Evolutionary conservation across 176 grass and related monocot species (phyloP).

Genomic region (Phyllostachys edulis): DNA sequence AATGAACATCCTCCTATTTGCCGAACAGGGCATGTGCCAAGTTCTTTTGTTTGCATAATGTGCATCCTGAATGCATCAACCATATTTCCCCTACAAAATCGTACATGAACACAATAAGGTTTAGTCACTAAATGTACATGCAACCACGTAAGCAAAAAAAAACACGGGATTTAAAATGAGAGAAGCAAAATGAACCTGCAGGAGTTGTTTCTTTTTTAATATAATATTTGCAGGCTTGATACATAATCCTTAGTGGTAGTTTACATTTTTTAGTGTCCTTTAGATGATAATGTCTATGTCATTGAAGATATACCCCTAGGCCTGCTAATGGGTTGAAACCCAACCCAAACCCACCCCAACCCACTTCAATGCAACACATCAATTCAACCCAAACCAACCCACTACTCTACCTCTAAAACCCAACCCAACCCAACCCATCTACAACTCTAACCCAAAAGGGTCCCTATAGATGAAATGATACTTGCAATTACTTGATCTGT

Average conservation of each 20-base stretch:
- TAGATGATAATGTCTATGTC: background rate
- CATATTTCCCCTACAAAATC: slow-evolving; percentile 75
- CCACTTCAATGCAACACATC: no score
- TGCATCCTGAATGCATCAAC: slow-evolving; percentile 96
- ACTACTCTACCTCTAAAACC: no score
- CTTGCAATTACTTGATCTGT: background rate
- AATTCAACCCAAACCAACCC: no score
- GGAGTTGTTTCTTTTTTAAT: background rate
- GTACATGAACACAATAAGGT: slow-evolving; percentile 2
- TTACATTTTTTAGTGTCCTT: background rate
- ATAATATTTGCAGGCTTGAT: background rate
- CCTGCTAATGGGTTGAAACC: no score
- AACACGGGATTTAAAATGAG: background rate
- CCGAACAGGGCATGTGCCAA: slow-evolving; percentile 85
- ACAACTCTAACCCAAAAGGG: no score
- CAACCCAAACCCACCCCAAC: no score
- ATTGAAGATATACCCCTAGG: slow-evolving; percentile 4
- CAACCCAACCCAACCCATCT: no score
- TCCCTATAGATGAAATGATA: background rate
- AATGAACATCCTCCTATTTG: slow-evolving; percentile 94
- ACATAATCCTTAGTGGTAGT: background rate
- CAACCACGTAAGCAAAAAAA: background rate
- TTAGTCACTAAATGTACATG: slow-evolving; percentile 11
- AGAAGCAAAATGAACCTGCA: background rate
- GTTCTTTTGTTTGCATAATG: slow-evolving; percentile 97